Conservation (phyloP, 768 basidiomycete genomes). For the Hericium coralloides region DNA sequence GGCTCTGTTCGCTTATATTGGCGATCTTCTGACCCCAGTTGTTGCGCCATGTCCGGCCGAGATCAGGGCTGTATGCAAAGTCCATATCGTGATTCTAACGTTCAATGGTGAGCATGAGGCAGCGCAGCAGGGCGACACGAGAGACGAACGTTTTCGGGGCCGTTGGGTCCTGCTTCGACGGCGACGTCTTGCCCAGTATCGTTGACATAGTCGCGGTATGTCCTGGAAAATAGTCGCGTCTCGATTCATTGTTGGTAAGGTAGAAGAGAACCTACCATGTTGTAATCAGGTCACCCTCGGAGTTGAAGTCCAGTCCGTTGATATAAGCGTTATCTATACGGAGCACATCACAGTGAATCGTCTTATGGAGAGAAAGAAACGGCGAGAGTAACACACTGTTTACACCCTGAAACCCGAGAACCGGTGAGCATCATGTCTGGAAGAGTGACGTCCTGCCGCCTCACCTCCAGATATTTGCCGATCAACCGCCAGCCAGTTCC, state of each 20-base stretch:
- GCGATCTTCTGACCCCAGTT: conserved; percentile 27
- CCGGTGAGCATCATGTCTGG: background rate
- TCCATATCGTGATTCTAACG: conserved; percentile 31
- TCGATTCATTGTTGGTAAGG: background rate
- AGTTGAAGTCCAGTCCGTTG: conserved; percentile 29
- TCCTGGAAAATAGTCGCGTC: conserved; percentile 16
- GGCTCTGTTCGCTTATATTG: conserved; percentile 15
- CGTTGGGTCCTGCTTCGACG: conserved; percentile 30
- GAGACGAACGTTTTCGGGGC: conserved; percentile 27
- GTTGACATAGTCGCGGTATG: conserved; percentile 31
- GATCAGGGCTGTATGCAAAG: conserved; percentile 22
- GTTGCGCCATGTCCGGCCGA: conserved; percentile 26
- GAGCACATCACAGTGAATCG: background rate
- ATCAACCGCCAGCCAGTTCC: conserved; percentile 21
- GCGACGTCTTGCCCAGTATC: conserved; percentile 29
- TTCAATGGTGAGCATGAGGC: background rate
- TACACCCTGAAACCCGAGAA: conserved; percentile 19
- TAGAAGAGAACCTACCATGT: conserved; percentile 21
- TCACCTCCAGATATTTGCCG: conserved; percentile 27
- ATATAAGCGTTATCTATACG: conserved; percentile 28
- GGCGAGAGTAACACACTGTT: conserved; percentile 19
- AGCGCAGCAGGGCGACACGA: background rate
- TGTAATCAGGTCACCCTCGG: conserved; percentile 19
- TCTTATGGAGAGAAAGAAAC: too few species aligned
- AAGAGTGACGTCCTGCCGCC: background rate